Conservation (phyloP, 768 basidiomycete genomes). For the Leucogyrophana mollusca region DNA sequence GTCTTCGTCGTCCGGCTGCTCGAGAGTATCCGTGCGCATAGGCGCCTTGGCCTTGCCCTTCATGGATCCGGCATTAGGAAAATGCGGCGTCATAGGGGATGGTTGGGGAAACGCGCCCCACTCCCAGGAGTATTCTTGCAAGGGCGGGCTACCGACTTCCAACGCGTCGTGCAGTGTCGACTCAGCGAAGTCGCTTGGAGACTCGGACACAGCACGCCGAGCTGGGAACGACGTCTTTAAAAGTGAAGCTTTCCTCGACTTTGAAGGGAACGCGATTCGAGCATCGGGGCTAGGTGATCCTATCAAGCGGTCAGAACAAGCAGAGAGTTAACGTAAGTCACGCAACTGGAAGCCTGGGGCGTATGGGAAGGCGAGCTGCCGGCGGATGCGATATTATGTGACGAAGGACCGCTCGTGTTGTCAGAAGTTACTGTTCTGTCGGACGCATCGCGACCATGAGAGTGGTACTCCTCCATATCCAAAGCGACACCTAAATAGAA, state of each 20-base stretch:
- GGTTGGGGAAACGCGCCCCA: constrained; percentile 90
- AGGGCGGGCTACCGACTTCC: constrained; percentile 17
- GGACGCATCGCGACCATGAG: constrained; percentile 36
- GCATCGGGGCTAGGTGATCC: constrained; percentile 2
- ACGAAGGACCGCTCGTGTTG: constrained; percentile 19
- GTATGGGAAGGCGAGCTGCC: constrained; percentile 3
- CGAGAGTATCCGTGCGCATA: constrained; percentile 7
- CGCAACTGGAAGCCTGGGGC: background rate
- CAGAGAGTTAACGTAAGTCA: background rate
- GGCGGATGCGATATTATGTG: constrained; percentile 10
- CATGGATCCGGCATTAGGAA: constrained; percentile 21
- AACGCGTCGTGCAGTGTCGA: constrained; percentile 6
- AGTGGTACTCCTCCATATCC: constrained; percentile 83
- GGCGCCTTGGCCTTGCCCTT: constrained; percentile 12
- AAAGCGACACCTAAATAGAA: constrained; percentile 62
- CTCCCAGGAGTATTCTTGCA: constrained; percentile 88
- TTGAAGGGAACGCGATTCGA: constrained; percentile 20
- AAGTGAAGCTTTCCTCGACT: constrained; percentile 16
- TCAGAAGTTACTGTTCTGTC: constrained; percentile 42
- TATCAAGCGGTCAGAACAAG: background rate
- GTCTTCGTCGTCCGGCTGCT: constrained; percentile 13
- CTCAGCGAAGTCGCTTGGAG: constrained; percentile 48
- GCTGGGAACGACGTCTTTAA: constrained; percentile 33
- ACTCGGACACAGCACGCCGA: constrained; percentile 60
- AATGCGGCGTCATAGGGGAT: constrained; percentile 59